Conservation (phyloP, 495 filamentous ascomycete genomes). For the Tuber magnatum region DNA sequence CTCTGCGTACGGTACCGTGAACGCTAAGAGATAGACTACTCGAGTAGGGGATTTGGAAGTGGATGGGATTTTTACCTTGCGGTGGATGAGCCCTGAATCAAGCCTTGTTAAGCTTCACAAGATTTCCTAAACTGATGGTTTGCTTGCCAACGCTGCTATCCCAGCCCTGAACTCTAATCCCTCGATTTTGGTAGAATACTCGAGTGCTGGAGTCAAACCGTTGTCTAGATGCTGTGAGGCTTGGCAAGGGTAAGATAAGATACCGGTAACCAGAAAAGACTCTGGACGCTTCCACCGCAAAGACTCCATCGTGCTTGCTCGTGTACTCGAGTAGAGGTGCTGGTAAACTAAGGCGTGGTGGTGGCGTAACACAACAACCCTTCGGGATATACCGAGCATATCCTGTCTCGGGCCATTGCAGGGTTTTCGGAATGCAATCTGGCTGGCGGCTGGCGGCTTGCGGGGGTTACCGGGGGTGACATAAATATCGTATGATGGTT, state of each 20-base stretch:
- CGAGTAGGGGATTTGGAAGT: not conserved
- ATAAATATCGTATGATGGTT: constrained; percentile 4
- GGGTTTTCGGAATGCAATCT: not conserved
- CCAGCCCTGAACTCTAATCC: not conserved
- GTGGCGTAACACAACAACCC: not conserved
- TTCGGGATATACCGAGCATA: constrained; percentile 1
- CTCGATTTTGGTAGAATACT: too few relatives aligned
- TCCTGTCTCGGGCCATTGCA: not conserved
- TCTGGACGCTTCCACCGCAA: not conserved
- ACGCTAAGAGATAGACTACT: not conserved
- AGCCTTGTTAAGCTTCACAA: not conserved
- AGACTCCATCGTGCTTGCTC: not conserved
- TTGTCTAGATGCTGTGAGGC: not conserved
- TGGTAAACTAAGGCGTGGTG: not conserved
- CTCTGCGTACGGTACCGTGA: too few relatives aligned
- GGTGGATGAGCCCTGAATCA: not conserved
- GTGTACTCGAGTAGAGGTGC: not conserved
- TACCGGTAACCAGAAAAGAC: not conserved
- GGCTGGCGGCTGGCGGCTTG: constrained; percentile 1
- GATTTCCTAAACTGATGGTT: not conserved
- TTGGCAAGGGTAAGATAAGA: constrained; percentile 1
- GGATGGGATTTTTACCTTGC: too few relatives aligned
- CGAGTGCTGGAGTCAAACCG: not conserved
- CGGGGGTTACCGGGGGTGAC: not conserved
- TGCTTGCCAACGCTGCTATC: not conserved